A percentile compares a stretch with the other conserved stretches of the same genome.
These are phyloP conservation scores for Clavulina sp. DNA, from an alignment of 768 basidiomycete genomes.

Conservation along the genomic window DNA sequence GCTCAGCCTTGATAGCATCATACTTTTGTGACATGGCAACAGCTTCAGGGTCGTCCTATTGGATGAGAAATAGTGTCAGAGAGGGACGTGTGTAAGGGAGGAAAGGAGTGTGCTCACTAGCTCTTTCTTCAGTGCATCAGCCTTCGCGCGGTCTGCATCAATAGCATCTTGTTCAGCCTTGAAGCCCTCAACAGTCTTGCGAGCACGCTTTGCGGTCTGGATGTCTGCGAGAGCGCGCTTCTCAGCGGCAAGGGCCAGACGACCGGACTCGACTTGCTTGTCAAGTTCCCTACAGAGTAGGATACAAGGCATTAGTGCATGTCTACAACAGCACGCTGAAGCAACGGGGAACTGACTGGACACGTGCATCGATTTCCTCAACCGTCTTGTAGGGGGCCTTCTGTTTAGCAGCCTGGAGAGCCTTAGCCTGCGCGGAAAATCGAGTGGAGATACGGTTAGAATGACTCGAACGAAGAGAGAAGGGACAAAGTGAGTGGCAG, in stretches of 20 bases:
- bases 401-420: constrained; percentile 59
- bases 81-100: no score
- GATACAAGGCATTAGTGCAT: neutral
- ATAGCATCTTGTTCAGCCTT: constrained; percentile 64
- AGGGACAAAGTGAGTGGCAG: no score
- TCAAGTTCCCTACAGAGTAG: constrained; percentile 48
- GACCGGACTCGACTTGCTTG: constrained; percentile 81
- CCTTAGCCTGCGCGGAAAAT: constrained; percentile 46
- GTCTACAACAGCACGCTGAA: neutral
- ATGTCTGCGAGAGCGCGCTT: constrained; percentile 92
- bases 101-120: constrained; percentile 19
- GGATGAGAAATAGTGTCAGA: neutral
- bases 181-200: constrained; percentile 65
- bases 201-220: constrained; percentile 45
- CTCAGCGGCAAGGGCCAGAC: constrained; percentile 83
- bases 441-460: constrained; percentile 6
- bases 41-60: constrained; percentile 64
- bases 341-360: constrained; percentile 39
- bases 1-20: constrained; percentile 64
- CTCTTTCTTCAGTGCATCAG: constrained; percentile 67
- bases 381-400: constrained; percentile 69
- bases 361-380: constrained; percentile 71
- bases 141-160: constrained; percentile 49
- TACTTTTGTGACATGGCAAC: constrained; percentile 68
- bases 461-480: neutral